Conservation (phyloP, 345 rosid genomes). For the Citrus sp. region DNA sequence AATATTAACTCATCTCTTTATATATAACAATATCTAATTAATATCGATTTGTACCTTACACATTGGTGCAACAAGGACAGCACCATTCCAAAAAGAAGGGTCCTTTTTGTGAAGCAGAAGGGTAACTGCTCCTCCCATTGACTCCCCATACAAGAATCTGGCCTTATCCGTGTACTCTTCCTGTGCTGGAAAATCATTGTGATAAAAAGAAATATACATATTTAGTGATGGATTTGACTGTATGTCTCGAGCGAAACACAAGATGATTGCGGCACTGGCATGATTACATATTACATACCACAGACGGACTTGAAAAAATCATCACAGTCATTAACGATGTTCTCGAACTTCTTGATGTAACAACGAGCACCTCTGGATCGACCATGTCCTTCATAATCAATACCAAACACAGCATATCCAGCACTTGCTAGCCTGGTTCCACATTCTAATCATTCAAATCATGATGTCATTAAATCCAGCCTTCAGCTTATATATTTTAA, state of each 20-base stretch:
- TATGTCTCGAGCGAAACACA: no score
- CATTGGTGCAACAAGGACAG: constrained; percentile 96
- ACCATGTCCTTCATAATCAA: constrained; percentile 93
- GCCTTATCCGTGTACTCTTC: constrained; percentile 69
- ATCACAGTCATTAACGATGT: constrained; percentile 69
- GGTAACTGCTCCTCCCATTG: constrained; percentile 99
- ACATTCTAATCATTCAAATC: constrained; percentile 47
- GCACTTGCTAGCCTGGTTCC: constrained; percentile 79
- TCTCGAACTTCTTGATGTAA: constrained; percentile 80
- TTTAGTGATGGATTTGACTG: background rate
- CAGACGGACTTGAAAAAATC: constrained; percentile 67
- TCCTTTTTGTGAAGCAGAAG: constrained; percentile 78
- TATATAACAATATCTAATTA: background rate
- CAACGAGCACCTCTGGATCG: constrained; percentile 85
- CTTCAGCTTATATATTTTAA: background rate
- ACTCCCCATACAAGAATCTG: constrained; percentile 94
- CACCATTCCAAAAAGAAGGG: constrained; percentile 82
- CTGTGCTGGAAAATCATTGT: constrained; percentile 36
- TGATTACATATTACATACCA: constrained; percentile 31
- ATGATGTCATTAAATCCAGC: background rate
- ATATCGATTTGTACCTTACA: constrained; percentile 60
- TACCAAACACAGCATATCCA: constrained; percentile 79
- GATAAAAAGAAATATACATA: background rate
- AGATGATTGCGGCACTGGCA: background rate
- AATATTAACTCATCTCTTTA: background rate